Evolutionary conservation across 345 rosid genomes (phyloP).

Genomic region (Gossypium rotundifolium): DNA sequence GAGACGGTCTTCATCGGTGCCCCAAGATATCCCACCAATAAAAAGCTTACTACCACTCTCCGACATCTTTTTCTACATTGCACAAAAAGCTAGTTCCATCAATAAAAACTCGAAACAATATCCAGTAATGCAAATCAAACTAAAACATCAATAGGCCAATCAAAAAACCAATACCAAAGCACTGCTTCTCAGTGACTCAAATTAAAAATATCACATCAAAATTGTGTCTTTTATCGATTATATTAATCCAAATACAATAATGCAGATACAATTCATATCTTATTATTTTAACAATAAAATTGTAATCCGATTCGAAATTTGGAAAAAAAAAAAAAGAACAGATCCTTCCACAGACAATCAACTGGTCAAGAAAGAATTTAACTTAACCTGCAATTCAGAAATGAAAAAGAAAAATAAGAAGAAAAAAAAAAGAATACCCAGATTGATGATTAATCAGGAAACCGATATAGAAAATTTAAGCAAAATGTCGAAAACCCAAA

Average conservation of each 20-base stretch:
- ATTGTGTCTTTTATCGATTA: background rate
- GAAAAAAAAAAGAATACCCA: background rate
- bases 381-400: background rate
- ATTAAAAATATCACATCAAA: background rate
- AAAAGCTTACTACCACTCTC: background rate
- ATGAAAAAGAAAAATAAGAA: background rate
- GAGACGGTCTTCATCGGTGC: background rate
- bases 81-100: background rate
- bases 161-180: background rate
- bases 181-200: background rate
- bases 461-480: background rate
- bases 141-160: background rate
- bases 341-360: background rate
- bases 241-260: background rate
- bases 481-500: background rate
- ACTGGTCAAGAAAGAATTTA: background rate
- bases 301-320: background rate
- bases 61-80: background rate
- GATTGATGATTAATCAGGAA: background rate
- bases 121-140: background rate
- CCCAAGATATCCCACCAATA: background rate
- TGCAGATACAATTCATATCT: background rate
- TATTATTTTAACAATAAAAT: background rate
- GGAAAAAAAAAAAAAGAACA: background rate
- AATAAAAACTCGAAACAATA: background rate